Conservation (phyloP, 2,329 filamentous ascomycete genomes). For the Amylocarpus encephaloides region DNA sequence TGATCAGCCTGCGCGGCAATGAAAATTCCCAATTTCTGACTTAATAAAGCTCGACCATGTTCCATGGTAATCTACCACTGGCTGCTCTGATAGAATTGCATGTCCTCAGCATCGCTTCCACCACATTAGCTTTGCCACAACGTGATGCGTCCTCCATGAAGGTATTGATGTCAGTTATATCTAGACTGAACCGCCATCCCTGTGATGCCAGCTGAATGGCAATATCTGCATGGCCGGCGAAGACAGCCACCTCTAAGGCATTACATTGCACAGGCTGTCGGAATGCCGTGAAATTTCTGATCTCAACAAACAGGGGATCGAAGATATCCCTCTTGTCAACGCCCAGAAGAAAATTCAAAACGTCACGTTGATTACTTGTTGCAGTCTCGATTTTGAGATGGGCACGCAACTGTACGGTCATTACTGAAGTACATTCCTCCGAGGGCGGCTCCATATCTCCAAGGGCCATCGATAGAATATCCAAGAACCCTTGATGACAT, state of each 20-base stretch:
- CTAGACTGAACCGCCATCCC: not conserved
- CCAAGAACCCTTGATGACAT: not conserved
- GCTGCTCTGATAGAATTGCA: not conserved
- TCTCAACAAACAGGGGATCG: too few relatives aligned
- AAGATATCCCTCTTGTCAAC: not conserved
- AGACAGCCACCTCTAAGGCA: not conserved
- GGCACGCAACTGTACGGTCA: too few relatives aligned
- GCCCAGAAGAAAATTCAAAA: too few relatives aligned
- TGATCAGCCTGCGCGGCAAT: too few relatives aligned
- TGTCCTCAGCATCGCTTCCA: not conserved
- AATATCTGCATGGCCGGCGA: not conserved
- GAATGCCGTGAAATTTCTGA: not conserved
- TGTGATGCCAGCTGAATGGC: not conserved
- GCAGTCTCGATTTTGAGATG: too few relatives aligned
- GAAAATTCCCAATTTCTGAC: too few relatives aligned
- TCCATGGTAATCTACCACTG: too few relatives aligned
- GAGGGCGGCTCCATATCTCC: not conserved
- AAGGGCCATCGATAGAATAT: not conserved
- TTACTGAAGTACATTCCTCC: too few relatives aligned
- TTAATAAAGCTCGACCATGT: too few relatives aligned
- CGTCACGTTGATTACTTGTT: too few relatives aligned
- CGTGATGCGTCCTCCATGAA: not conserved
- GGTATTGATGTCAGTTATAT: not conserved
- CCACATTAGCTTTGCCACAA: not conserved
- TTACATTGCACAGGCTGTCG: not conserved